Conservation (phyloP, 2,329 filamentous ascomycete species). For the Alternaria ethzedia region DNA sequence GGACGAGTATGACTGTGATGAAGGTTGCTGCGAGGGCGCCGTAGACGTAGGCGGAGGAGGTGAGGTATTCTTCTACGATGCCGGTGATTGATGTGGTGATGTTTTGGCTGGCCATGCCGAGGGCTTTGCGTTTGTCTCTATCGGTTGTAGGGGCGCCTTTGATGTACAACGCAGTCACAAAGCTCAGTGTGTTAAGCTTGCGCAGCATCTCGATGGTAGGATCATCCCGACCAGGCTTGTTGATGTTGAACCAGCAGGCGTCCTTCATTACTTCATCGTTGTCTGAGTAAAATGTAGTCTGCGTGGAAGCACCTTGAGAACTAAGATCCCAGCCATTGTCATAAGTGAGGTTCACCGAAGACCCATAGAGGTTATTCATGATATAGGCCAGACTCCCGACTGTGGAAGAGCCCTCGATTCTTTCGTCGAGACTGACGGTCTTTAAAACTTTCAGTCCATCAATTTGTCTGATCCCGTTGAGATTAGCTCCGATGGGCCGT, state of each 20-base stretch:
- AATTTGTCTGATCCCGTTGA: slow-evolving; percentile 17
- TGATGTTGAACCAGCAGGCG: slow-evolving; percentile 26
- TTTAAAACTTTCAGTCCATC: slow-evolving; percentile 17
- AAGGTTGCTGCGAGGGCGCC: slow-evolving; percentile 40
- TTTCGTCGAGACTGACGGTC: rapidly evolving
- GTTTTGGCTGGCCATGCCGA: slow-evolving; percentile 14
- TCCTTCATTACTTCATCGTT: slow-evolving; percentile 1
- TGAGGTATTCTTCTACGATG: slow-evolving; percentile 37
- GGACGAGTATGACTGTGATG: slow-evolving; percentile 39
- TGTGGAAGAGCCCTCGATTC: background rate
- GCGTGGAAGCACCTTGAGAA: slow-evolving; percentile 21
- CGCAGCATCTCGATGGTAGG: slow-evolving; percentile 29
- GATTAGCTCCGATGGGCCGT: slow-evolving; percentile 8
- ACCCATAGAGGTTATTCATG: slow-evolving; percentile 28
- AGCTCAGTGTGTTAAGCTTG: slow-evolving; percentile 29
- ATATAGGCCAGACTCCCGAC: slow-evolving; percentile 28
- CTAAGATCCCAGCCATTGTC: slow-evolving; percentile 22
- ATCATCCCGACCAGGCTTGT: slow-evolving; percentile 22
- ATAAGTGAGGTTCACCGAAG: slow-evolving; percentile 22
- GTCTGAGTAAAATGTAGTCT: slow-evolving; percentile 26
- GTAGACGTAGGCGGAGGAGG: slow-evolving; percentile 34
- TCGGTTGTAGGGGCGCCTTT: slow-evolving; percentile 17
- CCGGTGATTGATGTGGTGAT: slow-evolving; percentile 20
- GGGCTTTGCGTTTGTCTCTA: background rate
- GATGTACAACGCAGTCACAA: slow-evolving; percentile 23